These are phyloP conservation scores for Magnaporthiopsis poae DNA, from an alignment of 2,329 filamentous ascomycete genomes.

Conservation along the genomic window DNA sequence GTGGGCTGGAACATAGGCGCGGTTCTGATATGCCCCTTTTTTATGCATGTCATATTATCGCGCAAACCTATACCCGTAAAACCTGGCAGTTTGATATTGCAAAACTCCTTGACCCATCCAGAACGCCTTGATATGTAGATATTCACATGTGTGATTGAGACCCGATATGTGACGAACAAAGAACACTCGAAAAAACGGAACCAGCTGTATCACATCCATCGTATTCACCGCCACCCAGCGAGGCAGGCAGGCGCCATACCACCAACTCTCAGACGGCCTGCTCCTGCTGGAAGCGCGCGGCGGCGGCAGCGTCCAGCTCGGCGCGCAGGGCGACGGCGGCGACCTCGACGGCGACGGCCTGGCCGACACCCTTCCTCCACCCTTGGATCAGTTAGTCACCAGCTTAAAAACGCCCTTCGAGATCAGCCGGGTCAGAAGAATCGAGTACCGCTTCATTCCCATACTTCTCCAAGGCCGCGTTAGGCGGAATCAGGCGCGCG, in stretches of 20 bases:
- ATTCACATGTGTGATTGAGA: not conserved
- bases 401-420: no score
- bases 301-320: not conserved
- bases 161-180: not conserved
- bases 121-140: not conserved
- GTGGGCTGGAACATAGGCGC: not conserved
- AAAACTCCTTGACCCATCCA: not conserved
- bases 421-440: no score
- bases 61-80: not conserved
- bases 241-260: not conserved
- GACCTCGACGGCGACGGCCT: conserved; percentile 76
- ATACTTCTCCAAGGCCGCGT: no score
- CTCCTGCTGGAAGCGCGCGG: not conserved
- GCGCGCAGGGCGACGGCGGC: conserved; percentile 62
- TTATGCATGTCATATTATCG: not conserved
- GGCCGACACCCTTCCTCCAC: conserved; percentile 69
- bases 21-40: not conserved
- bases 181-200: not conserved
- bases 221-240: not conserved
- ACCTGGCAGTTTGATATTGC: not conserved
- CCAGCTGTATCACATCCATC: not conserved
- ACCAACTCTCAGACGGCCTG: not conserved
- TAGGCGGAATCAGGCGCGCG: no score
- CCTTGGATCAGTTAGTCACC: no score
- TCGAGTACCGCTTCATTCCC: no score